These are phyloP conservation scores for Hypseocharis bilobata DNA, from an alignment of 441 rosid species.

Conservation along the genomic window DNA sequence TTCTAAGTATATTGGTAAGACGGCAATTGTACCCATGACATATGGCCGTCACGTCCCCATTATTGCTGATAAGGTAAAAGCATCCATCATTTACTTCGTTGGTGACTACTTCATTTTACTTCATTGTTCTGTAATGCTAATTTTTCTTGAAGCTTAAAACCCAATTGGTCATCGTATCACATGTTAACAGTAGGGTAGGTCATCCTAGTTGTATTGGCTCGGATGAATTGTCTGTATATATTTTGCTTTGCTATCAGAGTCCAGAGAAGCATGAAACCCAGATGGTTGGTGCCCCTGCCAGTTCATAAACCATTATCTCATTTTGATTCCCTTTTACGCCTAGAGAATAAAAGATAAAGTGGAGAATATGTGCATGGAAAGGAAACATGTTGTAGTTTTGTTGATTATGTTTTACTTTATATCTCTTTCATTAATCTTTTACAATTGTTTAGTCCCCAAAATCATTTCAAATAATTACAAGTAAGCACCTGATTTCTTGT, in stretches of 20 bases:
- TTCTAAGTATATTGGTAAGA: conserved; percentile 65
- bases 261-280: background rate
- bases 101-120: background rate
- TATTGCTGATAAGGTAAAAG: conserved; percentile 65
- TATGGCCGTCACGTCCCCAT: conserved; percentile 96
- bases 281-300: background rate
- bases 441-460: conserved; percentile 8
- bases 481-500: conserved; percentile 14
- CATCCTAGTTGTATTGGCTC: background rate
- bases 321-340: background rate
- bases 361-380: too few species aligned
- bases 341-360: background rate
- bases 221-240: background rate
- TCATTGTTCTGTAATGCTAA: background rate
- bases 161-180: background rate
- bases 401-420: background rate
- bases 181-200: background rate
- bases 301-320: background rate
- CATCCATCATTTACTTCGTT: background rate
- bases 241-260: background rate
- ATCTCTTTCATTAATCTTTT: background rate
- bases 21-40: conserved; percentile 96
- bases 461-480: conserved; percentile 3
- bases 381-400: too few species aligned
- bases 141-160: conserved; percentile 1